Evolutionary conservation across 495 filamentous ascomycete species (phyloP), one percentile per base, ranked within the genome.

Genomic region (Lasiosphaeriaceae sp.): DNA sequence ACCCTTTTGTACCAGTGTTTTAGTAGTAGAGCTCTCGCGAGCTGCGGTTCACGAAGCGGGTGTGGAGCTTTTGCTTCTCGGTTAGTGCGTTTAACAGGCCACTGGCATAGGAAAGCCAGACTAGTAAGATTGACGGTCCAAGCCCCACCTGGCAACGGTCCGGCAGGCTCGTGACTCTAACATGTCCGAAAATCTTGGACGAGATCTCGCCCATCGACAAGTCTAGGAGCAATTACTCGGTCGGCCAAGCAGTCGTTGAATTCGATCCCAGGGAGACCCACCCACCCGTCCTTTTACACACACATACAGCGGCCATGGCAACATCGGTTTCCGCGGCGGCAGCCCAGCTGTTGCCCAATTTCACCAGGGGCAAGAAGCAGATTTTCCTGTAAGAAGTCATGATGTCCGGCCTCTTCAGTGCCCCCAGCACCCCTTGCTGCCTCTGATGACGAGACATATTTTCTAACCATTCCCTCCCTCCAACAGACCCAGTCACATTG

Each of bases 401-500:
- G 2, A 20, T 39, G 2, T 41, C 26, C 7, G n/a, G 22, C 11
- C 16, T 17, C 8, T n/a, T 9, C n/a, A 17, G 22, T 24, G 22
- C 16, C 3, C 45, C 35, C 23, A 24, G 22, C 4, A 37, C 7
- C 7, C 9, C 31, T 1, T 3, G n/a, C 24, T 4, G 47, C 39
- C 8, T 12, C 12, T 6, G 14, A 29, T 17, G 16, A 24, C 23
- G 17, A 6, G 29, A 26, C 46, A 16, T 45, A 5, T 49, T 45
- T 37, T 21, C 43, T 37, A 11, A 52, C 39, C 39, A 19, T 19
- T 24, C 22, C 22, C 21, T 26, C 29, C 34, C 20, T 37, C 19
- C 9, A 23, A 14, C 64, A 97, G 92, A 54, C 92, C 91, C 35
- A 83, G 86, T 66, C 89, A 92, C 73, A 81, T 79, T 46, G 71